Conservation (phyloP, 129 eudicot species). For the Artemisia annua region DNA sequence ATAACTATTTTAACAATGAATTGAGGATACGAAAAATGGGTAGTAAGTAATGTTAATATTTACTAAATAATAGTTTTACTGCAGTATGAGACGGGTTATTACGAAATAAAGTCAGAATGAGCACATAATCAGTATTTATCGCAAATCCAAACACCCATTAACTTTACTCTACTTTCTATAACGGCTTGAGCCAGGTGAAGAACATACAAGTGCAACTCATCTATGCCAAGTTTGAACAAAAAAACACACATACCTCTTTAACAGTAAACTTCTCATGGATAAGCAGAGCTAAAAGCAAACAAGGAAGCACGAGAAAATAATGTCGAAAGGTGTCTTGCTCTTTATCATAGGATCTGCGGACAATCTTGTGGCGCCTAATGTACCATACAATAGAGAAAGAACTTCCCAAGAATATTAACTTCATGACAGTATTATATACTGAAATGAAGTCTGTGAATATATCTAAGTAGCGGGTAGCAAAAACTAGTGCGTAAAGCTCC, state of each 20-base stretch:
- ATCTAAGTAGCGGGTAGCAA: conserved; percentile 94
- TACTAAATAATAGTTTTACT: too few relatives aligned
- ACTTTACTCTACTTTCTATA: too few relatives aligned
- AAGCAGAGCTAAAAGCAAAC: conserved; percentile 69
- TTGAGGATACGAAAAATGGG: too few relatives aligned
- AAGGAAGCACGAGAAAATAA: conserved; percentile 73
- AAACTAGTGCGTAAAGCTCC: conserved; percentile 91
- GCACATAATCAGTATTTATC: too few relatives aligned
- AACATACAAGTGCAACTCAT: not conserved
- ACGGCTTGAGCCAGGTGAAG: not conserved
- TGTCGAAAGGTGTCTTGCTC: conserved; percentile 97
- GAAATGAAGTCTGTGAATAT: conserved; percentile 80
- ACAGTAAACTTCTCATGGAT: conserved; percentile 78
- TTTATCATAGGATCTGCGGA: conserved; percentile 89
- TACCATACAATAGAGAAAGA: conserved; percentile 97
- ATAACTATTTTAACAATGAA: too few relatives aligned
- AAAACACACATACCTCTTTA: conserved; percentile 60
- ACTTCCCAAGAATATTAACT: conserved; percentile 81
- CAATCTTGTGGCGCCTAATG: conserved; percentile 88
- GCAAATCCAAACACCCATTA: too few relatives aligned
- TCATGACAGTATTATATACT: conserved; percentile 77
- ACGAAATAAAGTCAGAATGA: too few relatives aligned
- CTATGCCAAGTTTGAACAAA: conserved; percentile 2
- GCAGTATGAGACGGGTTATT: too few relatives aligned
- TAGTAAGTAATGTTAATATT: too few relatives aligned